Evolutionary conservation across 1,139 yeast species (phyloP).

Genomic region (Geotrichum candidum): DNA sequence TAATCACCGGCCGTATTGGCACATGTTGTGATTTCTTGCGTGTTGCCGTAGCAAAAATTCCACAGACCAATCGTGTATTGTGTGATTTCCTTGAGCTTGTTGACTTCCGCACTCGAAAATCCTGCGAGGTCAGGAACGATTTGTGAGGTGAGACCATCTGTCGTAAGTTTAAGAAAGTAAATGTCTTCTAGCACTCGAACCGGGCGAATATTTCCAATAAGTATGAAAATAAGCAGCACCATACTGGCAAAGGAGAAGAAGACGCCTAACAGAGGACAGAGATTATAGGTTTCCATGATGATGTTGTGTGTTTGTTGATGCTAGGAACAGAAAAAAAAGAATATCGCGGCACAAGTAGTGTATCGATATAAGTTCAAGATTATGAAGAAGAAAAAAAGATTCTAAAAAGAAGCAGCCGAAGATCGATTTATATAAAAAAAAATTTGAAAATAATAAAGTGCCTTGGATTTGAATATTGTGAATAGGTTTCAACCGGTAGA

Average conservation of each 20-base stretch:
- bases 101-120: not conserved
- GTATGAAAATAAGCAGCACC: constrained; percentile 4
- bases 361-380: not conserved
- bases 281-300: not conserved
- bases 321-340: not conserved
- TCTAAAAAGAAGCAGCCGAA: no score
- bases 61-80: constrained; percentile 7
- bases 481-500: not conserved
- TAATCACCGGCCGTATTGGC: not conserved
- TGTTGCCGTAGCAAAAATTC: constrained; percentile 5
- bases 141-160: constrained; percentile 1
- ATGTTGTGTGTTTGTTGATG: not conserved
- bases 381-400: not conserved
- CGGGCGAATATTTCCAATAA: constrained; percentile 10
- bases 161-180: constrained; percentile 6
- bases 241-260: constrained; percentile 12
- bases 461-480: not conserved
- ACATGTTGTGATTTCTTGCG: not conserved
- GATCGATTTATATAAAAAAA: not conserved
- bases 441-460: not conserved
- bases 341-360: not conserved
- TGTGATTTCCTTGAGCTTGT: not conserved
- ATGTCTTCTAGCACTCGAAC: constrained; percentile 5
- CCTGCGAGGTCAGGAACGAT: not conserved
- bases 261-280: not conserved